A percentile compares a stretch with the other conserved stretches of the same genome.
Evolutionary conservation across 805 yeast genomes (phyloP).

Genomic region (Metschnikowia arizonensis): DNA sequence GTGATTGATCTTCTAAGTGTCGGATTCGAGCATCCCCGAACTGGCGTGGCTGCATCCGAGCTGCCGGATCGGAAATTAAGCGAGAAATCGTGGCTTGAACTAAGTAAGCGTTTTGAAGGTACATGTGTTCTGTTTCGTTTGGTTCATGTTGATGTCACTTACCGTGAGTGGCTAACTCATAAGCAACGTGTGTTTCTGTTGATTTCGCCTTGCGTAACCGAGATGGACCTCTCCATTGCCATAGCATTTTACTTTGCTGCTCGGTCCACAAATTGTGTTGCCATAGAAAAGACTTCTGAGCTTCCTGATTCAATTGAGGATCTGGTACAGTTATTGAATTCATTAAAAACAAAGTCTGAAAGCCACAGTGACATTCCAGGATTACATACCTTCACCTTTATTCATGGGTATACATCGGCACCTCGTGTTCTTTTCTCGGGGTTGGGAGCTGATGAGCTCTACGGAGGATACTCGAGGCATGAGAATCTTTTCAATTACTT

Average conservation of each 20-base stretch:
- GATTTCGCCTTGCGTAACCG: conserved; percentile 82
- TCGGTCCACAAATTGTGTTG: conserved; percentile 28
- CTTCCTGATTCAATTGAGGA: not conserved
- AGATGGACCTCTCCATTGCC: conserved; percentile 94
- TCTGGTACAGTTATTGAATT: not conserved
- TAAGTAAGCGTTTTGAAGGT: conserved; percentile 42
- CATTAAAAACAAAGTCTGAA: not conserved
- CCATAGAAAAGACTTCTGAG: conserved; percentile 3
- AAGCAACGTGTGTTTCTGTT: conserved; percentile 53
- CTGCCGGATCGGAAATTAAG: conserved; percentile 88
- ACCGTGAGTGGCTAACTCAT: conserved; percentile 54
- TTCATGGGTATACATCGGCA: conserved; percentile 40
- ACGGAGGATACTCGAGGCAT: conserved; percentile 93
- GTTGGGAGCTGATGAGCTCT: conserved; percentile 93
- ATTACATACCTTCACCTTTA: not conserved
- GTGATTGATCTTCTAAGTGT: conserved; percentile 79
- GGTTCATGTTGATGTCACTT: conserved; percentile 70
- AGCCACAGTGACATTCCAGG: not conserved
- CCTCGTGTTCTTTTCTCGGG: conserved; percentile 83
- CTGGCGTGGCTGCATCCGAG: conserved; percentile 51
- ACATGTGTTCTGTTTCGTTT: conserved; percentile 41
- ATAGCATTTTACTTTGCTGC: conserved; percentile 94
- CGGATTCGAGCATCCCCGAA: conserved; percentile 86
- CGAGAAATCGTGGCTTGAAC: conserved; percentile 50
- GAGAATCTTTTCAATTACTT: conserved; percentile 43